phyloP scores from a whole-genome alignment of 768 basidiomycete genomes.

The Boletus rubropictus region DNA sequence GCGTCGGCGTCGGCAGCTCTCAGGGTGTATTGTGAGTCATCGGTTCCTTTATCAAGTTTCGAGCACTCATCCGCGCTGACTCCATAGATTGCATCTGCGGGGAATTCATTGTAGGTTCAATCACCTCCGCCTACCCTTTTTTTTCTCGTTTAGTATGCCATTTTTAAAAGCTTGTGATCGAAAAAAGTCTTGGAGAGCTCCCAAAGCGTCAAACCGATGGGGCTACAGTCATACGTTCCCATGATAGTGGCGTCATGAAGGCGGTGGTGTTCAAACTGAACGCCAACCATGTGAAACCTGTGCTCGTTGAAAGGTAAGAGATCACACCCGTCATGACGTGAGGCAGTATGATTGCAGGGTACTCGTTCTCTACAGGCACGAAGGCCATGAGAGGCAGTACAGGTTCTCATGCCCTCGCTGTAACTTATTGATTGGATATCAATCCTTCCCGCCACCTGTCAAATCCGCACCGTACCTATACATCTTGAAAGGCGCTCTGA shows the following conservation, averaged over 20 bases:
- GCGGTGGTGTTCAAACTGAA: conserved; percentile 85
- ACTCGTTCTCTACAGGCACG: conserved; percentile 37
- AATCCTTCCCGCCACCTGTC: conserved; percentile 66
- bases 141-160: conserved; percentile 4
- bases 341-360: conserved; percentile 14
- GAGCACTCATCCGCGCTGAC: conserved; percentile 11
- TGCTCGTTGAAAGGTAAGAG: conserved; percentile 73
- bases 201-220: conserved; percentile 74
- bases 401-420: conserved; percentile 54
- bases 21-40: conserved; percentile 70
- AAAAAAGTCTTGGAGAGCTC: conserved; percentile 62
- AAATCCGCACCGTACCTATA: conserved; percentile 78
- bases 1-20: conserved; percentile 72
- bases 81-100: conserved; percentile 77
- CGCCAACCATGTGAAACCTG: conserved; percentile 58
- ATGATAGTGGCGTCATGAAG: conserved; percentile 51
- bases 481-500: conserved; percentile 74
- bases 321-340: conserved; percentile 8
- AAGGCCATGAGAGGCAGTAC: conserved; percentile 72
- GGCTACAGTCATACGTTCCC: conserved; percentile 72
- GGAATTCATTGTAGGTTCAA: conserved; percentile 70
- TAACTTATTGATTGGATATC: conserved; percentile 55
- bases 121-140: not conserved
- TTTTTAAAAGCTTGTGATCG: conserved; percentile 64
- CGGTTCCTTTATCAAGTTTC: not conserved